Percentiles rank a stretch among this genome's conserved stretches.
Conservation (phyloP, 176 grass and related monocot species). For the Eleusine indica region DNA sequence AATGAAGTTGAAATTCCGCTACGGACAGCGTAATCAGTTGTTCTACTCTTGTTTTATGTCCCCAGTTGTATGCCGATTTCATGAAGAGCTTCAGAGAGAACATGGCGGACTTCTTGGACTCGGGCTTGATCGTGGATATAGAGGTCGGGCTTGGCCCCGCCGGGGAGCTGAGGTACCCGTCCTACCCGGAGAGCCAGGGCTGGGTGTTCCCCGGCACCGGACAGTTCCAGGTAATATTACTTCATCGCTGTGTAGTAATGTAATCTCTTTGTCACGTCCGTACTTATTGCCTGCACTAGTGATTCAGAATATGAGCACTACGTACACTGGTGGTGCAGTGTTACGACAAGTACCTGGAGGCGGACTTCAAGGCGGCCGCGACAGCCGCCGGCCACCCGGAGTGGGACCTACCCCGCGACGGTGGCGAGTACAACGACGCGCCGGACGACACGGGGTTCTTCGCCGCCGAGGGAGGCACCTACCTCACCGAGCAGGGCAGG, state of each 20-base stretch:
- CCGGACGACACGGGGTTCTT: conserved; percentile 76
- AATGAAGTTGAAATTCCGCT: no score
- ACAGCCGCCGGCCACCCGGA: conserved; percentile 55
- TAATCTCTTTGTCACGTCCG: not conserved
- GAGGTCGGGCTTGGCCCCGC: conserved; percentile 83
- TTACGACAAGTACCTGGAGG: conserved; percentile 72
- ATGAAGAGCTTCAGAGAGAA: conserved; percentile 89
- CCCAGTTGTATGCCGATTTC: conserved; percentile 72
- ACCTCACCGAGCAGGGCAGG: conserved; percentile 51
- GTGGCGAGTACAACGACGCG: conserved; percentile 55
- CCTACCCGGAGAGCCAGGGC: conserved; percentile 62
- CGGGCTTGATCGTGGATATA: conserved; percentile 66
- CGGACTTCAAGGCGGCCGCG: conserved; percentile 60
- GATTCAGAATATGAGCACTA: not conserved
- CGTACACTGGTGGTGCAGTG: conserved; percentile 51
- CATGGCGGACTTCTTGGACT: conserved; percentile 74
- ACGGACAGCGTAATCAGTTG: not conserved
- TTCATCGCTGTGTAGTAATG: not conserved
- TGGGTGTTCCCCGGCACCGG: conserved; percentile 86
- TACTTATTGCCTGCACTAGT: not conserved
- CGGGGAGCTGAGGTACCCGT: conserved; percentile 84
- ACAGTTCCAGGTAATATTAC: conserved; percentile 57
- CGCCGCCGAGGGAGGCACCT: conserved; percentile 48
- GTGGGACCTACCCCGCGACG: conserved; percentile 60
- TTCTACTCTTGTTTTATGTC: not conserved